A percentile compares a stretch with the other conserved stretches of the same genome.
Conservation (phyloP, 139 green algal genomes). For the Pedinophyceae sp. region DNA sequence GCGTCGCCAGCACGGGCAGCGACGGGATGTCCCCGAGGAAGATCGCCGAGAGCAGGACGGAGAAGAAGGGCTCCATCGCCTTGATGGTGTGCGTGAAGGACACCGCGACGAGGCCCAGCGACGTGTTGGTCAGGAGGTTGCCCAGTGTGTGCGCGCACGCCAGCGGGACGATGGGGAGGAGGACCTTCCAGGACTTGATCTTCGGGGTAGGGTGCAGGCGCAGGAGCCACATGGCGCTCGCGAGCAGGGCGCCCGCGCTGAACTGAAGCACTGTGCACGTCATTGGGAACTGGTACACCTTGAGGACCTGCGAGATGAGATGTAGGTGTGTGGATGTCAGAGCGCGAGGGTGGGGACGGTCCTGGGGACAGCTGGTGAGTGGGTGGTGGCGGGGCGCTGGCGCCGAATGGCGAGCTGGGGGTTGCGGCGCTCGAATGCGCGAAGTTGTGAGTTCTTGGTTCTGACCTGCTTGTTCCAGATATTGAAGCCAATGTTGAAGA, state of each 20-base stretch:
- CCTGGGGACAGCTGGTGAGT: too few relatives aligned
- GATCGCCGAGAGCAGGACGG: conserved; percentile 62
- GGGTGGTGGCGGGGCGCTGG: too few relatives aligned
- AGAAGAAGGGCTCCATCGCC: conserved; percentile 93
- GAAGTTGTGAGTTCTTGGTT: too few relatives aligned
- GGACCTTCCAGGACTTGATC: conserved; percentile 26
- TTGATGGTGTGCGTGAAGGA: conserved; percentile 99
- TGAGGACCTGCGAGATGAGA: too few relatives aligned
- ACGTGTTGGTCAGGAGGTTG: conserved; percentile 95
- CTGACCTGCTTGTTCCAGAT: conserved; percentile 74
- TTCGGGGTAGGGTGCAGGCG: conserved; percentile 47
- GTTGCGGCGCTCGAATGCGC: too few relatives aligned
- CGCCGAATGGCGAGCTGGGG: too few relatives aligned
- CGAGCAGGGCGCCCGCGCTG: conserved; percentile 41
- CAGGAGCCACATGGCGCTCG: conserved; percentile 45
- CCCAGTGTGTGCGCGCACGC: conserved; percentile 87
- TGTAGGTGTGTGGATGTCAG: too few relatives aligned
- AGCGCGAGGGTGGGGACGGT: too few relatives aligned
- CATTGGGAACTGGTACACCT: conserved; percentile 72
- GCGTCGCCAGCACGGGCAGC: conserved; percentile 43
- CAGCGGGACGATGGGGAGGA: conserved; percentile 72
- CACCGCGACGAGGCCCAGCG: conserved; percentile 83
- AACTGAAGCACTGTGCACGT: conserved; percentile 79
- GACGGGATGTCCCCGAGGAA: conserved; percentile 68
- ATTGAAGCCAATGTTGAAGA: conserved; percentile 97